Percentiles rank a stretch among this genome's conserved stretches.
Evolutionary conservation across 371 early-diverging fungal genomes (phyloP).

Genomic region (Rhizopus delemar): DNA sequence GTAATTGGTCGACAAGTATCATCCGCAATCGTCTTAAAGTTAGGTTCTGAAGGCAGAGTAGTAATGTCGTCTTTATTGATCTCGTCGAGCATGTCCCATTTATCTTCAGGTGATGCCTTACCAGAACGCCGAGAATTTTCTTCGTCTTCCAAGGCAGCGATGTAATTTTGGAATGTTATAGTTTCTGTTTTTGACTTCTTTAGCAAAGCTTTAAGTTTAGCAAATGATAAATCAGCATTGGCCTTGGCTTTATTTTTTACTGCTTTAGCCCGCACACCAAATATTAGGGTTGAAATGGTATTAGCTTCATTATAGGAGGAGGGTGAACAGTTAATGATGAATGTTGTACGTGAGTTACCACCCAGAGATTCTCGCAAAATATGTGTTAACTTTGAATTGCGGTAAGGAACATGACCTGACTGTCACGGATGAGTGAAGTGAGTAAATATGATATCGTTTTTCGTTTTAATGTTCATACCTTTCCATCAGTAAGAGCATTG

Average conservation of each 20-base stretch:
- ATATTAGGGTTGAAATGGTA: slow-evolving; percentile 93
- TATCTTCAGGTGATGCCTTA: slow-evolving; percentile 69
- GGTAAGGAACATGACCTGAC: slow-evolving; percentile 96
- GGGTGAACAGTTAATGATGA: slow-evolving; percentile 97
- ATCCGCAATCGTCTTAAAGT: slow-evolving; percentile 42
- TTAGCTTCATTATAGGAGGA: slow-evolving; percentile 95
- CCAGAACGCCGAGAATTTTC: slow-evolving; percentile 86
- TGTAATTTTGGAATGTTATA: slow-evolving; percentile 78
- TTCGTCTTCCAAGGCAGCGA: slow-evolving; percentile 84
- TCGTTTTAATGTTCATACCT: slow-evolving; percentile 49
- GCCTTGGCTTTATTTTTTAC: slow-evolving; percentile 99
- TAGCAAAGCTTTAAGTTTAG: slow-evolving; percentile 89
- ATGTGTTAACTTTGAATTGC: slow-evolving; percentile 98
- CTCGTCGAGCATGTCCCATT: slow-evolving; percentile 77
- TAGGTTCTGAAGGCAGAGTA: slow-evolving; percentile 50
- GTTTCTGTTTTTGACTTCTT: slow-evolving; percentile 85
- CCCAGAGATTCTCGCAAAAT: slow-evolving; percentile 98
- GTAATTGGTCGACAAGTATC: slow-evolving; percentile 73
- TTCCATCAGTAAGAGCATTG: slow-evolving; percentile 82
- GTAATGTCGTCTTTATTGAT: slow-evolving; percentile 54
- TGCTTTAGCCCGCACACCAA: slow-evolving; percentile 96
- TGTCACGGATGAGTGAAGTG: slow-evolving; percentile 29
- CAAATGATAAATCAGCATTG: slow-evolving; percentile 91
- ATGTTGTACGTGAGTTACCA: slow-evolving; percentile 95
- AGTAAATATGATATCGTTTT: not conserved